Evolutionary conservation across 2,329 filamentous ascomycete species (phyloP).

Genomic region (Colletotrichum sp.): DNA sequence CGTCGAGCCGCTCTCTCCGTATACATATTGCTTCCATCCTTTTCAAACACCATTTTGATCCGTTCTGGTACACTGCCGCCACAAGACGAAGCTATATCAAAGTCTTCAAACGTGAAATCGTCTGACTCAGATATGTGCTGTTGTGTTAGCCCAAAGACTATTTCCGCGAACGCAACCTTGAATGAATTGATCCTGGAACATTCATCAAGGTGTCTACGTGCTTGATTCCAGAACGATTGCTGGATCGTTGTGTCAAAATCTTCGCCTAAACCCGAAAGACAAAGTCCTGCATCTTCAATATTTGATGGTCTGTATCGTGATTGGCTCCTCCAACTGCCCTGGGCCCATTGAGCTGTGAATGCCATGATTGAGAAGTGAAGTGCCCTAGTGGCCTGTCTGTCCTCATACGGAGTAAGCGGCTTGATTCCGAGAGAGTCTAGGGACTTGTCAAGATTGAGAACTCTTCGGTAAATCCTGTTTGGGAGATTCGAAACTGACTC

Average conservation of each 20-base stretch:
- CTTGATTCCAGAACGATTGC: constrained; percentile 41
- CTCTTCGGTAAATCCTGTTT: constrained; percentile 51
- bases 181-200: constrained; percentile 40
- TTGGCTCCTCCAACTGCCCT: constrained; percentile 33
- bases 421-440: constrained; percentile 44
- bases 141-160: constrained; percentile 42
- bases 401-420: constrained; percentile 43
- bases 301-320: background rate
- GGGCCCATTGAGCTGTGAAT: constrained; percentile 58
- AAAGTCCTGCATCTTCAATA: constrained; percentile 11
- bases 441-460: constrained; percentile 50
- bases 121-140: constrained; percentile 25
- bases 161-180: constrained; percentile 39
- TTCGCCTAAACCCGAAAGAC: constrained; percentile 15
- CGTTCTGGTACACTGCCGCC: background rate
- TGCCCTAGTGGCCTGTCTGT: constrained; percentile 48
- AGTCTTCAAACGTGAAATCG: background rate
- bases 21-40: constrained; percentile 36
- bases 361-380: constrained; percentile 55
- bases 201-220: constrained; percentile 38
- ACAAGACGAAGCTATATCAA: background rate
- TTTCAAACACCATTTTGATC: constrained; percentile 23
- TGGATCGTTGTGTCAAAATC: constrained; percentile 44
- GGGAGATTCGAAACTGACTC: constrained; percentile 45
- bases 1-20: constrained; percentile 43